Evolutionary conservation across 2,329 filamentous ascomycete species (phyloP), one percentile per base, ranked within the genome.

Genomic region (Penicillium janthinellum): DNA sequence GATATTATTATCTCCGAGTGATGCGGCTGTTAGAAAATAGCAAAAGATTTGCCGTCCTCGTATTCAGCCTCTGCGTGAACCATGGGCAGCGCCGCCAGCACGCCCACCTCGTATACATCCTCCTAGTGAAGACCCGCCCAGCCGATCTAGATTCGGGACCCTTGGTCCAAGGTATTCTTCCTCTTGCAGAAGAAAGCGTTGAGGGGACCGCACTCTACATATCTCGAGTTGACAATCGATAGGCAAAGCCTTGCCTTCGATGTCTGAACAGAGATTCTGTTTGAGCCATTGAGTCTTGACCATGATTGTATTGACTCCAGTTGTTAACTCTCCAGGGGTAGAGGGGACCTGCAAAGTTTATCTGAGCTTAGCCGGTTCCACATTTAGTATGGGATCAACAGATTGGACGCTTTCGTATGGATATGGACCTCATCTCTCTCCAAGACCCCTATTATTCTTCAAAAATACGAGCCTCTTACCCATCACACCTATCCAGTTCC

Each of bases 41-140:
- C 12, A 22, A 54, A 58, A 58, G 51, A 31, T 58, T 25, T 42
- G 22, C 52, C 15, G 12, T 31, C n/a, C 44, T 54, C 57, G 57
- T 58, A 54, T 58, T 58, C 51, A 54, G 34, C 28, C 20, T 39
- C 34, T 37, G 25, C 25, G 25, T 6, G 44, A 47, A 47, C 44
- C 44, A 31, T 22, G 44, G 44, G 14, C 44, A 47, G 12, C 42
- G 44, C 14, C 25, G 44, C 14, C 44, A 47, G 12, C 42, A 31
- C 39, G 44, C 45, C 38, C 34, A 52, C 57, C 57, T 58, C 51
- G 57, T 58, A 58, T 58, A 34, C 48, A 20, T 54, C 37, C 38
- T 51, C 51, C 57, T 20, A 17, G 31, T 10, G 31, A 31, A 31
- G 57, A 54, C 57, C 57, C 57, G 44, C 57, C 42, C 17, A 42